A percentile compares a stretch with the other conserved stretches of the same genome.
phyloP scores from a whole-genome alignment of 2,329 filamentous ascomycete genomes.

The Chalara sp. region DNA sequence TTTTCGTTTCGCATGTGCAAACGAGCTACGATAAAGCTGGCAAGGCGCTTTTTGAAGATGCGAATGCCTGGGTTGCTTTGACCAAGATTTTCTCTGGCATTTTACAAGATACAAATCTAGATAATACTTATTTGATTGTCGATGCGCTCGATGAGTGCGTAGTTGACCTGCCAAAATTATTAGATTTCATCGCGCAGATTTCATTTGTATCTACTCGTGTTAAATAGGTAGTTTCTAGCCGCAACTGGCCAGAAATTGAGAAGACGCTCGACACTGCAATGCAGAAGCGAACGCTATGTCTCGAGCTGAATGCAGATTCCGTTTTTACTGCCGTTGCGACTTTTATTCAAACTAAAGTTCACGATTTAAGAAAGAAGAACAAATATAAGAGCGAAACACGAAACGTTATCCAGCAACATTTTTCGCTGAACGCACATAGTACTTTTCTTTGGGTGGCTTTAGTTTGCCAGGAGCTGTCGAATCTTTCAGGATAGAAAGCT shows the following conservation, averaged over 20 bases:
- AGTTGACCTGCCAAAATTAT: no score
- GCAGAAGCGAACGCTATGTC: background rate
- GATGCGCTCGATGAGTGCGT: no score
- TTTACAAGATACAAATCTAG: no score
- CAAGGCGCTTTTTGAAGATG: no score
- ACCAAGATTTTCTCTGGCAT: no score
- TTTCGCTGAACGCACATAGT: background rate
- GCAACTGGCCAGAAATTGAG: background rate
- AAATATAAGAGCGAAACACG: background rate
- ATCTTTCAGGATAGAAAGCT: background rate
- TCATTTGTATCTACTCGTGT: no score
- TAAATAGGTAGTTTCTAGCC: background rate
- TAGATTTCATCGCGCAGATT: no score
- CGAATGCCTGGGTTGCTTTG: no score
- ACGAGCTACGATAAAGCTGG: no score
- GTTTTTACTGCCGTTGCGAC: background rate
- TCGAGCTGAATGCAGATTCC: background rate
- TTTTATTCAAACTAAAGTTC: background rate
- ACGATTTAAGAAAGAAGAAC: background rate
- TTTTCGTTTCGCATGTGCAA: no score
- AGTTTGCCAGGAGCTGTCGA: background rate
- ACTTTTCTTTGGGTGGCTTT: background rate
- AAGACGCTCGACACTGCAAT: background rate
- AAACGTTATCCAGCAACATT: background rate
- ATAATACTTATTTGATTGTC: no score